phyloP scores from a whole-genome alignment of 352 stramenopile species.

The Globisporangium lucens region DNA sequence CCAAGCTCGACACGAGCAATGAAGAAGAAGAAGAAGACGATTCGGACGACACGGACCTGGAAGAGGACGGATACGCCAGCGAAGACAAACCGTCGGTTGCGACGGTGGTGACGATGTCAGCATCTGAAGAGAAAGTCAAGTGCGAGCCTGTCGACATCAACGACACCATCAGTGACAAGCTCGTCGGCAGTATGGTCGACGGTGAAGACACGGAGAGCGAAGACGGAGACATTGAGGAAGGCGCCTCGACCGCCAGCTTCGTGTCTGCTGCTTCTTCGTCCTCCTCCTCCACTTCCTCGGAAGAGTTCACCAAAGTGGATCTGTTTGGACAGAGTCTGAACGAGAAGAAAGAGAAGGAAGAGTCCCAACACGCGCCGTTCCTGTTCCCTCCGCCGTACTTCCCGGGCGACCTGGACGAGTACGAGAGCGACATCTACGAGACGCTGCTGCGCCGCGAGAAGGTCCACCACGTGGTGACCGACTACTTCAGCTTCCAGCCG shows the following conservation, averaged over 20 bases:
- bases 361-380: conserved; percentile 15
- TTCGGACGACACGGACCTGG: conserved; percentile 1
- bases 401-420: conserved; percentile 44
- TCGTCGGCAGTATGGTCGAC: not conserved
- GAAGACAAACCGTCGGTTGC: not conserved
- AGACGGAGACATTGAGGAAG: conserved; percentile 7
- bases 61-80: conserved; percentile 5
- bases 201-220: conserved; percentile 20
- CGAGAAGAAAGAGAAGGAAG: not conserved
- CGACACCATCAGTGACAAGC: not conserved
- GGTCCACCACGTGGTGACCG: conserved; percentile 40
- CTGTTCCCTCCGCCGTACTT: conserved; percentile 29
- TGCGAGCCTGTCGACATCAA: not conserved
- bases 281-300: not conserved
- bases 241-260: not conserved
- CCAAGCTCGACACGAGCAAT: conserved; percentile 1
- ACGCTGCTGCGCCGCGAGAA: conserved; percentile 41
- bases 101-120: conserved; percentile 1
- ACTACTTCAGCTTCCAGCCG: conserved; percentile 52
- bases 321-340: conserved; percentile 12
- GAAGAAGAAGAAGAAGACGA: conserved; percentile 4
- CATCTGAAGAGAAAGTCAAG: not conserved
- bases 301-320: conserved; percentile 9
- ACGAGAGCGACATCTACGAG: conserved; percentile 51
- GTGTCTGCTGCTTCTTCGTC: not conserved